Evolutionary conservation across 2,329 filamentous ascomycete genomes (phyloP), one percentile per base, ranked within the genome.

Genomic region (Remersonia thermophila): DNA sequence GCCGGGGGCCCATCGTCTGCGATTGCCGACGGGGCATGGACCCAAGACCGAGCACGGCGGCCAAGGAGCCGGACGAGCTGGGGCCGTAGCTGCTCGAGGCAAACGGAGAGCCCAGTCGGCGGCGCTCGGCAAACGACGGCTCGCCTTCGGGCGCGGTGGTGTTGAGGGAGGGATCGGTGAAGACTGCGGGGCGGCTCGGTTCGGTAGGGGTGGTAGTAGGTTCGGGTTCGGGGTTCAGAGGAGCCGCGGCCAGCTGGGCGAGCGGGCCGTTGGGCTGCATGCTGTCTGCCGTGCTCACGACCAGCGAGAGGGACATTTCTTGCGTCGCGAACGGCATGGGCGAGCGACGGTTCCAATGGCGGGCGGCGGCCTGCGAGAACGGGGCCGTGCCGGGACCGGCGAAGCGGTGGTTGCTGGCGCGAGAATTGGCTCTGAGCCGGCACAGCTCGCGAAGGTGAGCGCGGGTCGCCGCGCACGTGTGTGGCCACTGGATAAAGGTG

Each of bases 251-350:
- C 29, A 80, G 62, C 46, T 72, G 70, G 2, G 75, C 74, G 37
- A 81, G 50, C 8, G 74, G 72, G 3, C 73, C 75, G 36, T 71
- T 60, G 0, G 67, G 69, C 46, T 78, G 70, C 77, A 81, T 80
- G 2, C 67, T 67, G 29, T 77, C 72, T 2, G 75, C 67, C 1
- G 76, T 80, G 56, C 72, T 77, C 20, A 78, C 58, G 2, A 67
- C 64, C 35, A 81, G 61, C 9, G 77, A 80, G 49, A 79, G 58
- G 29, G 68, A 65, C 65, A 81, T 77, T 43, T 79, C 75, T 28
- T 69, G 65, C 9, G 67, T 69, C 2, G 66, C 72, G 50, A 80
- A 80, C 9, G 69, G 56, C 2, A 66, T 66, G 3, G 60, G 42
- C 35, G 62, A 61, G 20, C 60, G 61, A 15, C 67, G 62, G 41